Conservation (phyloP, 1,284 basidiomycete species). For the Ceratobasidium sp. region DNA sequence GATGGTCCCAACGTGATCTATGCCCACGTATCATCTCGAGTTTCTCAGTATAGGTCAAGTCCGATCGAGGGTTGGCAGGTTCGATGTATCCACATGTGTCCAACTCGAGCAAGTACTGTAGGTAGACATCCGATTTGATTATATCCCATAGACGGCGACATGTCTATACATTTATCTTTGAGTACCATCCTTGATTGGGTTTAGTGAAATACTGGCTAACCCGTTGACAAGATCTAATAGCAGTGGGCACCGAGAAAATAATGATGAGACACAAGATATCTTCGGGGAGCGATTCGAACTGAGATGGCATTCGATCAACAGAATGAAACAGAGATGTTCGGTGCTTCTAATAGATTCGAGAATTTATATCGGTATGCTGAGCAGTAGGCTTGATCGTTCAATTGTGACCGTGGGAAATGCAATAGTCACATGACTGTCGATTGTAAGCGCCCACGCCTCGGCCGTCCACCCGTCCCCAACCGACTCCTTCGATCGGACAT, state of each 20-base stretch:
- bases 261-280: conserved; percentile 10
- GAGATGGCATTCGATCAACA: no score
- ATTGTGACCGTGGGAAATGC: no score
- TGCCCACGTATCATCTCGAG: conserved; percentile 11
- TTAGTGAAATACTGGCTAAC: no score
- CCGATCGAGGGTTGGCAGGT: conserved; percentile 4
- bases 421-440: no score
- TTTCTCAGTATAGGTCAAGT: conserved; percentile 14
- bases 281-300: conserved; percentile 4
- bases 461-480: no score
- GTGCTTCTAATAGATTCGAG: no score
- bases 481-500: no score
- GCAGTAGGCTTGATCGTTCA: no score
- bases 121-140: not conserved
- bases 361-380: no score
- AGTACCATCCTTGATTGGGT: not conserved
- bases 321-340: no score
- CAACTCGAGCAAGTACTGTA: conserved; percentile 17
- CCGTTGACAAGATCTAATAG: conserved; percentile 23
- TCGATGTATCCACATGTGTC: conserved; percentile 8
- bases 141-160: not conserved
- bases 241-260: not conserved
- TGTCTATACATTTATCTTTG: not conserved
- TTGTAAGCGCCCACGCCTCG: no score
- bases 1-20: conserved; percentile 3